Evolutionary conservation across 129 eudicot genomes (phyloP).

Genomic region (Mikania micrantha): DNA sequence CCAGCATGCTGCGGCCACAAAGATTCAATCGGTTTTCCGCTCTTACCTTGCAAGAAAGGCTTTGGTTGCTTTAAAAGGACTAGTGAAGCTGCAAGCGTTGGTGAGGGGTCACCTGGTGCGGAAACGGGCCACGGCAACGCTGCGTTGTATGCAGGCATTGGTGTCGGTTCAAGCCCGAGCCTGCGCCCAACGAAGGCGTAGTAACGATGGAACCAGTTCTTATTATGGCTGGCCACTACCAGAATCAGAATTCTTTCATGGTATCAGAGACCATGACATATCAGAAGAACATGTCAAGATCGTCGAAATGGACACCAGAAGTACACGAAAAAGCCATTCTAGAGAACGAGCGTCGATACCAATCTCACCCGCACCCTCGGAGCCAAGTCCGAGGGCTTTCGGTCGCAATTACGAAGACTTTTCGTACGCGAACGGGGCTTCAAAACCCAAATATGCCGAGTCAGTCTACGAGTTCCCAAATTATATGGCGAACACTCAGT

Average conservation of each 20-base stretch:
- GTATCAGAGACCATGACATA: constrained; percentile 20
- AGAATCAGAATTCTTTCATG: constrained; percentile 15
- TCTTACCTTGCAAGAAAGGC: constrained; percentile 92
- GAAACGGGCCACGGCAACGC: constrained; percentile 76
- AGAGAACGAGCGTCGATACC: constrained; percentile 37
- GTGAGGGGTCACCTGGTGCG: constrained; percentile 91
- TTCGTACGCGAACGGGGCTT: constrained; percentile 32
- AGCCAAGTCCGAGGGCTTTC: constrained; percentile 58
- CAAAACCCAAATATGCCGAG: constrained; percentile 64
- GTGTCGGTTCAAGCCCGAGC: constrained; percentile 76
- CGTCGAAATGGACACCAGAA: constrained; percentile 79
- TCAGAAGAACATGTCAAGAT: constrained; percentile 80
- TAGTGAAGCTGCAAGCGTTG: constrained; percentile 87
- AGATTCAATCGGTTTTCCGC: constrained; percentile 69
- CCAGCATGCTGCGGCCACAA: constrained; percentile 64
- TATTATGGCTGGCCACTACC: constrained; percentile 24
- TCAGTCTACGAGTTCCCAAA: constrained; percentile 67
- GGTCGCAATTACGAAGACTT: constrained; percentile 69
- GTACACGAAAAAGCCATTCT: constrained; percentile 60
- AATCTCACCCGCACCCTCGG: constrained; percentile 71
- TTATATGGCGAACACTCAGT: constrained; percentile 90
- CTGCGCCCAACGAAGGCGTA: constrained; percentile 59
- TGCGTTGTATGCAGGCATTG: constrained; percentile 86
- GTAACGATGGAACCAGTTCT: constrained; percentile 12
- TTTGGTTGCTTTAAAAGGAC: constrained; percentile 76